Conservation (phyloP, 148 eudicot genomes). For the Dysphania ambrosioides region DNA sequence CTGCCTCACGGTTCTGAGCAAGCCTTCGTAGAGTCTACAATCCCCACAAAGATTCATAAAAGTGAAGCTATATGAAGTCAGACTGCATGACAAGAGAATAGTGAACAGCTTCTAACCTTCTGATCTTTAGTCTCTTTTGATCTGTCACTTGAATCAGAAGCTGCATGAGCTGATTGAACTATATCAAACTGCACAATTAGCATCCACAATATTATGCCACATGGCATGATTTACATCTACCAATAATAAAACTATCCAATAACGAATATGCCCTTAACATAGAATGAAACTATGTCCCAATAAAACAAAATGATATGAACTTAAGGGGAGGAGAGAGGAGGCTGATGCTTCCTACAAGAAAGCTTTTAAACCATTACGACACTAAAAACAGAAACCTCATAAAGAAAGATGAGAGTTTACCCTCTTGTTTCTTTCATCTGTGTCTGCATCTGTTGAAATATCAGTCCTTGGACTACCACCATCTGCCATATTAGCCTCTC, state of each 20-base stretch:
- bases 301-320: no score
- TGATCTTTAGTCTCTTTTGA: conserved; percentile 52
- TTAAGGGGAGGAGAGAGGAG: no score
- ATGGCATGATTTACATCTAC: neutral
- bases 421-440: conserved; percentile 49
- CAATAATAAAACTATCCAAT: neutral
- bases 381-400: neutral
- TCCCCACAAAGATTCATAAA: conserved; percentile 1
- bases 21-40: conserved; percentile 53
- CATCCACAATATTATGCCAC: conserved; percentile 16
- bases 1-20: conserved; percentile 65
- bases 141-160: conserved; percentile 58
- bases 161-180: conserved; percentile 29
- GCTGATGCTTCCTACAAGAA: neutral
- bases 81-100: conserved; percentile 1
- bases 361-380: neutral
- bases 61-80: neutral
- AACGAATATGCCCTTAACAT: neutral
- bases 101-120: conserved; percentile 32
- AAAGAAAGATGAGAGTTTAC: conserved; percentile 23
- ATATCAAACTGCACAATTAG: conserved; percentile 36
- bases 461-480: conserved; percentile 58
- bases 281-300: neutral
- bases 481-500: conserved; percentile 44
- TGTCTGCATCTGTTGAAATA: conserved; percentile 53